Evolutionary conservation across 2,329 filamentous ascomycete genomes (phyloP), one percentile per base, ranked within the genome.

Genomic region (Cordyceps tenuipes): DNA sequence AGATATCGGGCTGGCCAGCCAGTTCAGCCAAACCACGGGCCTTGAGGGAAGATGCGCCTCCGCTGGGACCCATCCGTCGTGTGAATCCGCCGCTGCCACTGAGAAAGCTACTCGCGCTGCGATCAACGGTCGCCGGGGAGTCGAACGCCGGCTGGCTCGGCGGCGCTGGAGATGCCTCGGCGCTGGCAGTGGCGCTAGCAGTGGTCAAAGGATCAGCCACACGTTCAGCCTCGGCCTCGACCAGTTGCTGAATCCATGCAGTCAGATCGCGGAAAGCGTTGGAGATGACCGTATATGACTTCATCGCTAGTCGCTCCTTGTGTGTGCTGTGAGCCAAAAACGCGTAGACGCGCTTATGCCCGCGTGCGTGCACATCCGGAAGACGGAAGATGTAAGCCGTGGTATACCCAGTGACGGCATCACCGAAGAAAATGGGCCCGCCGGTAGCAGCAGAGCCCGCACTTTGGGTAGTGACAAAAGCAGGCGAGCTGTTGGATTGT

Each of bases 351-450:
- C 85, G 80, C 70, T 86, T 85, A 65, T 86, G 82, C 5, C 85
- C 85, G 13, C 85, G 82, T 15, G 85, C 85, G 63, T 86, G 84
- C 41, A 86, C 76, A 67, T 88, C 85, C 7, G 85, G 82, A 47
- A 88, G 85, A 29, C 85, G 84, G 67, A 88, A 88, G 64, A 88
- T 85, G 70, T 86, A 88, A 15, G 85, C 85, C 0, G 85, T 88
- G 0, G 85, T 88, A 71, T 87, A 88, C 34, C 85, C 85, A 1
- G 84, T 81, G 0, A 81, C 69, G 1, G 83, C 78, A 66, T 88
- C 85, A 34, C 85, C 85, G 62, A 88, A 88, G 69, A 88, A 87
- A 57, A 88, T 86, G 34, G 85, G 84, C 0, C 85, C 85, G 3
- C 84, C 85, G 3, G 83, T 83, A 1, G 80, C 78, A 17, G 83